Conservation (phyloP, 2,329 filamentous ascomycete species). For the Ilyonectria mors-panacis region DNA sequence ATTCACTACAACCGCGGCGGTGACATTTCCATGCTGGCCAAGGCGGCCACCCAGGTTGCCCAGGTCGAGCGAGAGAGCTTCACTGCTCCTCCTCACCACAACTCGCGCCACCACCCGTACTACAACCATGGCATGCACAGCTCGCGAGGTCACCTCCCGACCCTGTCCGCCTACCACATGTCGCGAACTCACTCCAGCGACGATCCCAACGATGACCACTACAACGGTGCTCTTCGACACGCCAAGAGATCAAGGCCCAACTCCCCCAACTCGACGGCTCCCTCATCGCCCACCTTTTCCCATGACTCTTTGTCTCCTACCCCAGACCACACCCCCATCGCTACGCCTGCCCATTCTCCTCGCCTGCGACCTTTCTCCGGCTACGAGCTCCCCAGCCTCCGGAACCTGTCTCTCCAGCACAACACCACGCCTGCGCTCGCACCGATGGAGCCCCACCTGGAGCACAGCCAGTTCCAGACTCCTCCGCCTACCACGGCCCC, state of each 20-base stretch:
- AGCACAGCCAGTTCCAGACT: conserved; percentile 58
- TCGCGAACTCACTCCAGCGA: conserved; percentile 88
- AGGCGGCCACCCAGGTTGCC: conserved; percentile 72
- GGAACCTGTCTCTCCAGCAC: conserved; percentile 71
- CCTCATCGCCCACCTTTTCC: conserved; percentile 95
- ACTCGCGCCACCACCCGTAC: conserved; percentile 68
- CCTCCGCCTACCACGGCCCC: conserved; percentile 68
- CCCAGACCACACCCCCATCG: conserved; percentile 97
- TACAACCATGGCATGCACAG: conserved; percentile 64
- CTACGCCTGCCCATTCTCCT: conserved; percentile 94
- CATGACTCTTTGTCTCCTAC: conserved; percentile 96
- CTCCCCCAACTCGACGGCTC: conserved; percentile 95
- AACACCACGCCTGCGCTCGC: conserved; percentile 70
- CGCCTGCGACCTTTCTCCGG: conserved; percentile 87
- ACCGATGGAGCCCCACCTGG: conserved; percentile 71
- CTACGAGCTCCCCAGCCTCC: conserved; percentile 86
- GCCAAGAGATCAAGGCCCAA: conserved; percentile 93
- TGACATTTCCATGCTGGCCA: conserved; percentile 73
- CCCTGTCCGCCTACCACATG: conserved; percentile 93
- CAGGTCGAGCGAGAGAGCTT: conserved; percentile 74
- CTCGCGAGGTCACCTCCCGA: conserved; percentile 77
- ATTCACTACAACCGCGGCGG: conserved; percentile 66
- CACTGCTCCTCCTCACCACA: conserved; percentile 57
- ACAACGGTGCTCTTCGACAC: conserved; percentile 76
- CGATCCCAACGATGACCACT: conserved; percentile 83